These are phyloP conservation scores for Saccharomycopsis hybrid DNA, from an alignment of 1,139 yeast species.

Conservation along the genomic window DNA sequence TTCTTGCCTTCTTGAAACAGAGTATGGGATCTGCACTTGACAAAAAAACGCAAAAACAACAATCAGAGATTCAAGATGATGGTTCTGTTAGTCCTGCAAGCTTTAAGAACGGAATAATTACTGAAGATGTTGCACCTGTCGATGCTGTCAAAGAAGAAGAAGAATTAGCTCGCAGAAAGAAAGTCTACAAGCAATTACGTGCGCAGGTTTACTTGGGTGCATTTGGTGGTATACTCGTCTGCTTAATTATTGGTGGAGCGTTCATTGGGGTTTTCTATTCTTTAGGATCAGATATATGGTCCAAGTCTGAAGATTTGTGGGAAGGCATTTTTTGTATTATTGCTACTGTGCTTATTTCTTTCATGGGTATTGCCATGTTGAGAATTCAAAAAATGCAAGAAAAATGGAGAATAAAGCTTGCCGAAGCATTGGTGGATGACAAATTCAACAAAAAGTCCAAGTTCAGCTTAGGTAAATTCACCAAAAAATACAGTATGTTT, in stretches of 20 bases:
- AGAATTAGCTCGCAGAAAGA: neutral
- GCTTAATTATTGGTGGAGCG: slow-evolving; percentile 67
- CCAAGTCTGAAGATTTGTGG: slow-evolving; percentile 81
- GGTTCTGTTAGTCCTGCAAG: slow-evolving; percentile 24
- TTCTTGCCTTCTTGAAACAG: slow-evolving; percentile 74
- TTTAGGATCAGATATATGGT: slow-evolving; percentile 75
- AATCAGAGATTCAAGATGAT: slow-evolving; percentile 22
- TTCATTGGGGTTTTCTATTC: slow-evolving; percentile 72
- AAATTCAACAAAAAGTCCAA: slow-evolving; percentile 31
- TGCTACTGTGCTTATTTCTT: slow-evolving; percentile 73
- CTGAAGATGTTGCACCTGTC: no score
- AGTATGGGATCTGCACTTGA: slow-evolving; percentile 25
- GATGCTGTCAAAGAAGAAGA: no score
- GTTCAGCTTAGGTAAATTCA: slow-evolving; percentile 31
- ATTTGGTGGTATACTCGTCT: slow-evolving; percentile 59
- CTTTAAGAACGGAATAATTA: no score
- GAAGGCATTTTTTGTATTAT: slow-evolving; percentile 82
- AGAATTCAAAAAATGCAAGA: slow-evolving; percentile 81
- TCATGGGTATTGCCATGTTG: slow-evolving; percentile 84
- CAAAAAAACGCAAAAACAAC: neutral
- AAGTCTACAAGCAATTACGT: slow-evolving; percentile 37
- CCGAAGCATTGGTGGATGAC: slow-evolving; percentile 38
- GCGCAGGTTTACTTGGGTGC: slow-evolving; percentile 87
- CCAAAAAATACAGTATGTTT: slow-evolving; percentile 68
- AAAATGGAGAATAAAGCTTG: slow-evolving; percentile 76